Conservation (phyloP, 805 yeast genomes). For the Nakazawaea ernobii region DNA sequence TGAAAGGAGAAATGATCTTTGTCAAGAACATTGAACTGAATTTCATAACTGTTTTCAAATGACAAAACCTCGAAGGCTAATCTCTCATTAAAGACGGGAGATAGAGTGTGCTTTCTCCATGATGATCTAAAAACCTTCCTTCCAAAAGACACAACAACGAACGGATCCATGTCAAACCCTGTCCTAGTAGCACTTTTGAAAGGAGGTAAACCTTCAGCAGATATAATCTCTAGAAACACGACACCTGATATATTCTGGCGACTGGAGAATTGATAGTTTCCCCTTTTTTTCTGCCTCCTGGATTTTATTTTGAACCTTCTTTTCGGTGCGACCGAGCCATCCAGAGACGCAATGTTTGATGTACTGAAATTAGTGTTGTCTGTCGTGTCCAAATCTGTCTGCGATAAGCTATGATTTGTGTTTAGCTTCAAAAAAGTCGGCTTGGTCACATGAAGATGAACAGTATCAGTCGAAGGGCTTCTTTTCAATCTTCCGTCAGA, state of each 20-base stretch:
- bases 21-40: constrained; percentile 73
- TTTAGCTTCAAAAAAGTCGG: not conserved
- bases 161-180: constrained; percentile 94
- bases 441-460: not conserved
- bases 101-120: constrained; percentile 74
- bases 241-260: constrained; percentile 55
- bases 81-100: constrained; percentile 78
- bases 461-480: not conserved
- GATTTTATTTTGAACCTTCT: constrained; percentile 28
- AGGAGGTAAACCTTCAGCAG: constrained; percentile 77
- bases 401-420: not conserved
- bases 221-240: constrained; percentile 66
- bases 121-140: constrained; percentile 82
- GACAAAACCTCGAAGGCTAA: constrained; percentile 71
- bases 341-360: not conserved
- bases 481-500: not conserved
- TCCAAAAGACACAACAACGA: constrained; percentile 87
- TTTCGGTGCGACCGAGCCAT: constrained; percentile 16
- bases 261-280: constrained; percentile 29
- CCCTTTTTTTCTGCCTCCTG: constrained; percentile 23
- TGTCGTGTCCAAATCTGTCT: constrained; percentile 5
- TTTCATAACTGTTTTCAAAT: constrained; percentile 57
- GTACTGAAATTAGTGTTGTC: not conserved
- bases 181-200: constrained; percentile 62
- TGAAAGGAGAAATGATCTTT: constrained; percentile 79